These are phyloP conservation scores for Lobosporangium transversale DNA, from an alignment of 192 early-diverging fungal genomes.

Conservation along the genomic window DNA sequence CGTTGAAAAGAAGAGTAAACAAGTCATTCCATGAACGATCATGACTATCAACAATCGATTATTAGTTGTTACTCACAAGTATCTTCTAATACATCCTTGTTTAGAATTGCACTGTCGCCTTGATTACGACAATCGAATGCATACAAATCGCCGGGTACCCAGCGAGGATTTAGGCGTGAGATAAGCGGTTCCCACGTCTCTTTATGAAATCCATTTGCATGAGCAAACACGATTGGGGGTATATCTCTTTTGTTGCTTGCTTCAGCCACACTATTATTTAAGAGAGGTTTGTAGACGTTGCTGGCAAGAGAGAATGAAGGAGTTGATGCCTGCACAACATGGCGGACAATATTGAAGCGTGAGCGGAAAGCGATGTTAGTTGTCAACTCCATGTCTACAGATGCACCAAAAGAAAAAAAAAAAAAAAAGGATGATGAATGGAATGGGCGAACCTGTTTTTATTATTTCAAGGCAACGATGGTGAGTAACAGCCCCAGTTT, in stretches of 20 bases:
- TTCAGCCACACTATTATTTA: background rate
- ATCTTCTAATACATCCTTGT: constrained; percentile 51
- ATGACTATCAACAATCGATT: background rate
- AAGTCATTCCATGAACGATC: background rate
- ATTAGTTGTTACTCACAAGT: constrained; percentile 39
- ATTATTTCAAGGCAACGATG: too few species aligned
- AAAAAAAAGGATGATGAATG: too few species aligned
- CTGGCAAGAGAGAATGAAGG: constrained; percentile 24
- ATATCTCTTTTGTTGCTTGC: background rate
- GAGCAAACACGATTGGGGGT: constrained; percentile 57
- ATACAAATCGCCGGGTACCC: constrained; percentile 53
- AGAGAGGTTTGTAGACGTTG: constrained; percentile 25
- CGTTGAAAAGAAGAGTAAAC: background rate
- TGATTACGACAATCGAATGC: constrained; percentile 66
- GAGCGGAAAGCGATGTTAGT: constrained; percentile 21
- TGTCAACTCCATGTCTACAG: background rate
- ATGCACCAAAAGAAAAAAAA: background rate
- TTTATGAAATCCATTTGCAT: constrained; percentile 71
- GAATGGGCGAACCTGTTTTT: too few species aligned
- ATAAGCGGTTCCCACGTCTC: constrained; percentile 68
- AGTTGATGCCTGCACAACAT: constrained; percentile 20
- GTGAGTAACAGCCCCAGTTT: too few species aligned
- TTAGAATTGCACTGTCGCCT: constrained; percentile 65
- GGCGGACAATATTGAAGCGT: constrained; percentile 16
- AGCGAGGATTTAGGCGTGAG: constrained; percentile 16